phyloP scores from a whole-genome alignment of 2,329 filamentous ascomycete genomes.

The Fusarium coffeatum region DNA sequence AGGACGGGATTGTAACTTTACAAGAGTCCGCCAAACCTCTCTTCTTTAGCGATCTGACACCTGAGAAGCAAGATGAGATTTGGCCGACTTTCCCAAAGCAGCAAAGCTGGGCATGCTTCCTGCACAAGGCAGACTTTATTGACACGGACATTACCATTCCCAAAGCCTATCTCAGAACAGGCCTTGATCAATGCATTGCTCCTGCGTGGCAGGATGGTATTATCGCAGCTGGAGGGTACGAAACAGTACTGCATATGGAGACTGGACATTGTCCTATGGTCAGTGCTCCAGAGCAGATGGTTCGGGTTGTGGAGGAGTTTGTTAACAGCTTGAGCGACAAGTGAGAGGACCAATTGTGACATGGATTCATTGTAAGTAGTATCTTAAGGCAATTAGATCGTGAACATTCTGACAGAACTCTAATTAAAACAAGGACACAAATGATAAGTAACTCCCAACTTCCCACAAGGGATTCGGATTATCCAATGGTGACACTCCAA shows the following conservation, averaged over 20 bases:
- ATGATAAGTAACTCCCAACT: too few relatives aligned
- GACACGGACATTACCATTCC: neutral
- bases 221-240: neutral
- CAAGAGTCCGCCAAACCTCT: neutral
- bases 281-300: neutral
- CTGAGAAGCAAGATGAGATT: neutral
- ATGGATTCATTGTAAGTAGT: neutral
- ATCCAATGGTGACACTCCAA: too few relatives aligned
- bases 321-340: neutral
- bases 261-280: slow-evolving; percentile 4
- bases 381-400: too few relatives aligned
- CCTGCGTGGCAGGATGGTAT: neutral
- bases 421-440: too few relatives aligned
- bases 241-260: neutral
- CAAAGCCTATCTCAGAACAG: neutral
- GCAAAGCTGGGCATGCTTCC: slow-evolving; percentile 1
- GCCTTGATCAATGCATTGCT: neutral
- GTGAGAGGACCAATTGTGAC: neutral
- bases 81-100: slow-evolving; percentile 5
- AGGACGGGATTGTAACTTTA: neutral
- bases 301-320: neutral
- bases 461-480: too few relatives aligned
- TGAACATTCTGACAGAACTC: too few relatives aligned
- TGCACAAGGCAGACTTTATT: neutral
- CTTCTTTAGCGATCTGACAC: neutral